phyloP scores from a whole-genome alignment of 805 yeast species.

The Metschnikowia cerradonensis region DNA sequence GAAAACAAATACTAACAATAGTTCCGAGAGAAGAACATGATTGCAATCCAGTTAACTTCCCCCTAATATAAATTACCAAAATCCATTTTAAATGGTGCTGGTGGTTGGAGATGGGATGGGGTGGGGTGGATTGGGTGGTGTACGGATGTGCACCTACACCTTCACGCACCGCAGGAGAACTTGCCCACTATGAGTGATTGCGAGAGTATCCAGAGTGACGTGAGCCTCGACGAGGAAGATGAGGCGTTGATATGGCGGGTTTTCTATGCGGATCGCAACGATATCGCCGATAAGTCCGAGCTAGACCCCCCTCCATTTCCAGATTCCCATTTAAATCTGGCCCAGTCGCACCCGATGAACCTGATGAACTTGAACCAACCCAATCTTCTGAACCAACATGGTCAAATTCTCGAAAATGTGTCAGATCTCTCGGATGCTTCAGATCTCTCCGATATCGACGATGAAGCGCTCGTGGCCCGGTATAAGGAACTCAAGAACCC shows the following conservation, averaged over 20 bases:
- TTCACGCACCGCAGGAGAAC: neutral
- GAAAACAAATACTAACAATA: too few relatives aligned
- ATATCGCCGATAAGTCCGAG: constrained; percentile 13
- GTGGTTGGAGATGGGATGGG: too few relatives aligned
- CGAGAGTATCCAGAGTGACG: constrained; percentile 28
- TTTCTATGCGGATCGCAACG: constrained; percentile 27
- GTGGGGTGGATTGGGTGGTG: neutral
- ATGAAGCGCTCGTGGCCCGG: constrained; percentile 27
- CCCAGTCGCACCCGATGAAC: too few relatives aligned
- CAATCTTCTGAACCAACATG: too few relatives aligned
- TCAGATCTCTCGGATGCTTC: constrained; percentile 21
- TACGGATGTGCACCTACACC: neutral
- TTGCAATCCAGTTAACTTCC: too few relatives aligned
- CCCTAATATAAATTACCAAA: too few relatives aligned
- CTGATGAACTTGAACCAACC: too few relatives aligned
- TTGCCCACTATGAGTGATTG: constrained; percentile 14
- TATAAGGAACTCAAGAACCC: constrained; percentile 33
- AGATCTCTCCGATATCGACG: constrained; percentile 35
- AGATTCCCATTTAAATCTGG: too few relatives aligned
- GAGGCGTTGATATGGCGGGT: constrained; percentile 44
- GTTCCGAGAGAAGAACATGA: too few relatives aligned
- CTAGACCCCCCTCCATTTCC: too few relatives aligned
- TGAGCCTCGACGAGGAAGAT: constrained; percentile 42
- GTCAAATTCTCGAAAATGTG: too few relatives aligned
- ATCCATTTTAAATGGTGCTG: too few relatives aligned